Conservation (phyloP, 2,329 filamentous ascomycete genomes). For the Pleochaeta shiraiana region DNA sequence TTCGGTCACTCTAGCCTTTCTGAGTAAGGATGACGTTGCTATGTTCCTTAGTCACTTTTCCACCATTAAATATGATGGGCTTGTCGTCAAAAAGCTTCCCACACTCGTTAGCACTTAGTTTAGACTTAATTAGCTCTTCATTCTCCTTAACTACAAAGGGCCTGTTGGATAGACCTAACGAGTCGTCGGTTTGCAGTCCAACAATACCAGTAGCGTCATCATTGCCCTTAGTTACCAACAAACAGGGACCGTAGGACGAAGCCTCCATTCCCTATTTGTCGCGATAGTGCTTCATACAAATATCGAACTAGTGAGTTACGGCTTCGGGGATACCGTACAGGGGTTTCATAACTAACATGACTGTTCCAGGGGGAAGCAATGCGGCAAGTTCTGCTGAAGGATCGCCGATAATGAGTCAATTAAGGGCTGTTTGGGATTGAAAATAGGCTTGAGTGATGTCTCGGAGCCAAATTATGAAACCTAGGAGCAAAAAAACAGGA, state of each 20-base stretch:
- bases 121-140: neutral
- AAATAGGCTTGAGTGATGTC: conserved; percentile 4
- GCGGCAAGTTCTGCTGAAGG: neutral
- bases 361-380: neutral
- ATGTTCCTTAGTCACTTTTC: too few species aligned
- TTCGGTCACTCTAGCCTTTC: too few species aligned
- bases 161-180: neutral
- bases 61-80: conserved; percentile 4
- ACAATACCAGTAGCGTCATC: neutral
- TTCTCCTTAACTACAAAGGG: neutral
- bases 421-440: neutral
- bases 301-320: conserved; percentile 2
- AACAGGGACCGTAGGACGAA: conserved; percentile 4
- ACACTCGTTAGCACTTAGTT: neutral
- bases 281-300: conserved; percentile 1
- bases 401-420: neutral
- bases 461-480: neutral
- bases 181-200: conserved; percentile 6
- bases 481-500: neutral
- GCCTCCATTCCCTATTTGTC: neutral
- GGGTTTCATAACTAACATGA: neutral
- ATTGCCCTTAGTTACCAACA: neutral
- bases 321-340: conserved; percentile 4
- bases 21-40: too few species aligned
- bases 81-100: neutral